phyloP scores from a whole-genome alignment of 1,139 yeast species.

The Suhomyces wounanorum region DNA sequence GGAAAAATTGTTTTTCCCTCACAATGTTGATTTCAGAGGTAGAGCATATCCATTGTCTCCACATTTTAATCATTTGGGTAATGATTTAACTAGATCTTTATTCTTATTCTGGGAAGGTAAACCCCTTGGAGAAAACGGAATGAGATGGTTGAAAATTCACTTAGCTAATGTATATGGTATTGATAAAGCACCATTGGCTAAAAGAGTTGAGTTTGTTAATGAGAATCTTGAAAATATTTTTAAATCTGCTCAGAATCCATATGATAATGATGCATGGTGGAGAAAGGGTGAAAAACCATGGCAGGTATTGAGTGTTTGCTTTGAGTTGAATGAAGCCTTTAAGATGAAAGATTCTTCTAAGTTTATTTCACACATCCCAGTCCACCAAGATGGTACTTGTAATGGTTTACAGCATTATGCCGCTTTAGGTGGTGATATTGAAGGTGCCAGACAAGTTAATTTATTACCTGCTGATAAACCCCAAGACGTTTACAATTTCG shows the following conservation, averaged over 20 bases:
- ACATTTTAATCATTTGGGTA: conserved; percentile 78
- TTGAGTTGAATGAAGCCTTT: conserved; percentile 75
- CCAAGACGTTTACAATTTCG: conserved; percentile 87
- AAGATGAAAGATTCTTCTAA: conserved; percentile 72
- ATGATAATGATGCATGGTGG: conserved; percentile 72
- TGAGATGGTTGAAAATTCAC: conserved; percentile 89
- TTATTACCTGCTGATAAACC: conserved; percentile 81
- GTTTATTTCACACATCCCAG: conserved; percentile 79
- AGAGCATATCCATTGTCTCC: conserved; percentile 95
- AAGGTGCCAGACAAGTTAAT: conserved; percentile 93
- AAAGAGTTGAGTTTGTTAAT: conserved; percentile 73
- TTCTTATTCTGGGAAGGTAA: conserved; percentile 88
- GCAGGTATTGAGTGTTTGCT: conserved; percentile 88
- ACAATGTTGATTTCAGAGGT: conserved; percentile 92
- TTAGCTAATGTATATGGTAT: conserved; percentile 85
- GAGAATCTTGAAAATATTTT: conserved; percentile 61
- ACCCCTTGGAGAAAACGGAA: conserved; percentile 71
- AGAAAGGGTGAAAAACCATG: conserved; percentile 87
- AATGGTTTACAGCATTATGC: conserved; percentile 98
- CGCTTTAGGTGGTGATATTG: conserved; percentile 93
- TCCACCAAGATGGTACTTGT: conserved; percentile 98
- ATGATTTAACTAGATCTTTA: conserved; percentile 85
- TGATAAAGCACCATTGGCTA: conserved; percentile 79
- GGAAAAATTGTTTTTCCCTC: conserved; percentile 91
- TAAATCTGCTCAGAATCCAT: conserved; percentile 74